These are phyloP conservation scores for Pterocarpus santalinus DNA, from an alignment of 306 rosid species.

Conservation along the genomic window DNA sequence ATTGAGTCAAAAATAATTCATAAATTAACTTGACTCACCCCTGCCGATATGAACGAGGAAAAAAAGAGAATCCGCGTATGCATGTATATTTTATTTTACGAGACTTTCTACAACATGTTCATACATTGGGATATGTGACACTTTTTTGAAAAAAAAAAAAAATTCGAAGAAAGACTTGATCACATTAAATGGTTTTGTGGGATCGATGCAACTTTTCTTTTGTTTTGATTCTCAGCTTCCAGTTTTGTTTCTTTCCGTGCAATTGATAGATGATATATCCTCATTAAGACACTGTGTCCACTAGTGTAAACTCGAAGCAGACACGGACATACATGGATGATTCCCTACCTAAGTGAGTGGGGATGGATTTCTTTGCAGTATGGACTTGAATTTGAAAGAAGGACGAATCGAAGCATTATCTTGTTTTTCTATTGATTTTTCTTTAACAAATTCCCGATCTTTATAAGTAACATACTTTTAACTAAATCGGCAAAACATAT, in stretches of 20 bases:
- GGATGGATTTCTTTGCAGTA: conserved; percentile 5
- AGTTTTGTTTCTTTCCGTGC: conserved; percentile 51
- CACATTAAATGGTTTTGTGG: conserved; percentile 19
- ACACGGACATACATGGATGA: conserved; percentile 36
- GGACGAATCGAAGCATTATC: not conserved
- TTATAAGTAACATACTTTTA: not conserved
- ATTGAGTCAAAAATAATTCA: too few species aligned
- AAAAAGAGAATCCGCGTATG: not conserved
- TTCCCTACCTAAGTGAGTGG: not conserved
- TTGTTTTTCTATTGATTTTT: not conserved
- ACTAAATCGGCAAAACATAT: not conserved
- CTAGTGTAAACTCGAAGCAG: conserved; percentile 38
- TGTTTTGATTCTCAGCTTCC: conserved; percentile 34
- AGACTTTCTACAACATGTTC: not conserved
- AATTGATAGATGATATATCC: conserved; percentile 33
- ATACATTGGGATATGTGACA: conserved; percentile 26
- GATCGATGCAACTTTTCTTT: conserved; percentile 29
- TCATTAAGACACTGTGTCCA: conserved; percentile 51
- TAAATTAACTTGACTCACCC: too few species aligned
- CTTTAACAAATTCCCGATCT: not conserved
- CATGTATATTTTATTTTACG: not conserved
- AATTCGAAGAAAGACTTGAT: conserved; percentile 10
- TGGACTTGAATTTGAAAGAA: not conserved
- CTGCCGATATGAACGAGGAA: not conserved
- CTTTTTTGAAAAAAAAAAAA: not conserved